Percentiles rank a stretch among this genome's conserved stretches.
phyloP scores from a whole-genome alignment of 1,284 basidiomycete species.

The Heimioporus punctisporus region DNA sequence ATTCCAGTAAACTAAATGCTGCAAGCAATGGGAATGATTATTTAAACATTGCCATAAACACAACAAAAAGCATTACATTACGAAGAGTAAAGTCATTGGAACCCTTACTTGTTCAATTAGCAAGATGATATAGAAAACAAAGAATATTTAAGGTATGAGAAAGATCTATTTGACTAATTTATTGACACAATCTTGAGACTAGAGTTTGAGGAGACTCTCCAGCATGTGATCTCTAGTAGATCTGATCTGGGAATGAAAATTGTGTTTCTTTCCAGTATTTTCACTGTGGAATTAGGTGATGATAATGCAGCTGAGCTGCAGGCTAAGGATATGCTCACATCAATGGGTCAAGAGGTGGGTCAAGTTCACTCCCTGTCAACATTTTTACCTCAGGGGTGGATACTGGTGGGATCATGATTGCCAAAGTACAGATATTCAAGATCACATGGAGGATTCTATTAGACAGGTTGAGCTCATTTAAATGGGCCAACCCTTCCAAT shows the following conservation, averaged over 20 bases:
- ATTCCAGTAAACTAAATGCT: neutral
- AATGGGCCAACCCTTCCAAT: neutral
- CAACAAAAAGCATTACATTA: neutral
- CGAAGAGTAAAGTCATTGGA: neutral
- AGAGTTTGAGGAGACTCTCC: constrained; percentile 1
- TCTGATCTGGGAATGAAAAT: neutral
- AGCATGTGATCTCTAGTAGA: neutral
- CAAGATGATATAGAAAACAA: neutral
- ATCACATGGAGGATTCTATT: too few relatives aligned
- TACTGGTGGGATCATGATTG: too few relatives aligned
- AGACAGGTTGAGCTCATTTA: too few relatives aligned
- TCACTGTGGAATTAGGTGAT: too few relatives aligned
- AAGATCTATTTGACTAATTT: neutral
- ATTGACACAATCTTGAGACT: neutral
- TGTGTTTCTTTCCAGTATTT: neutral
- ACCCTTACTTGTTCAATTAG: neutral
- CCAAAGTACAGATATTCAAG: too few relatives aligned
- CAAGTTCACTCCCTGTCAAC: too few relatives aligned
- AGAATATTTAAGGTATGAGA: constrained; percentile 1
- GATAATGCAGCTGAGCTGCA: neutral
- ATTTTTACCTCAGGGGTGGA: too few relatives aligned
- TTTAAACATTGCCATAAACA: neutral
- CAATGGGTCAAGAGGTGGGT: too few relatives aligned
- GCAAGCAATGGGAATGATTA: constrained; percentile 2
- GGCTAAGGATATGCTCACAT: neutral